phyloP scores from a whole-genome alignment of 176 grass and related monocot species.

The Tillandsia fasciculata region DNA sequence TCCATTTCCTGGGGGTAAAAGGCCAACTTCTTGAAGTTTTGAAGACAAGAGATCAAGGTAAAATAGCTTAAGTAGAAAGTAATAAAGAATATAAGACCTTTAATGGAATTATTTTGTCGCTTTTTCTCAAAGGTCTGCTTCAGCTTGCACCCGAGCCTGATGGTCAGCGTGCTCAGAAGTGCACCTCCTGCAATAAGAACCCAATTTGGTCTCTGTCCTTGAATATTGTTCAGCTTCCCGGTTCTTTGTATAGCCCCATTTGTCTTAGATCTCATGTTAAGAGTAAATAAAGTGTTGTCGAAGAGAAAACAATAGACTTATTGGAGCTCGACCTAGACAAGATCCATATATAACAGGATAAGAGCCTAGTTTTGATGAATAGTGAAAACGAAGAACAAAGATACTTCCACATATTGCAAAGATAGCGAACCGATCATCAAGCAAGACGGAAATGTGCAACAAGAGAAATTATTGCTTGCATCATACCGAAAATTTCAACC shows the following conservation, averaged over 20 bases:
- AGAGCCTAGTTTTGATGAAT: constrained; percentile 11
- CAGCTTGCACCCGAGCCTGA: constrained; percentile 78
- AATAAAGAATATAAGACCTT: constrained; percentile 33
- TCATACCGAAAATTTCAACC: too few species aligned
- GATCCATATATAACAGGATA: constrained; percentile 13
- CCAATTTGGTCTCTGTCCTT: constrained; percentile 83
- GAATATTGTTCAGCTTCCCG: constrained; percentile 36
- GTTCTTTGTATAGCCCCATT: constrained; percentile 52
- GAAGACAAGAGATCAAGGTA: constrained; percentile 1
- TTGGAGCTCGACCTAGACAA: constrained; percentile 25
- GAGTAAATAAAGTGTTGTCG: constrained; percentile 26
- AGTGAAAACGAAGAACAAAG: constrained; percentile 9
- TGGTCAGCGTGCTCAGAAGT: constrained; percentile 70
- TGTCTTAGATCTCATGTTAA: constrained; percentile 56
- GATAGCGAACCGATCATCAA: neutral
- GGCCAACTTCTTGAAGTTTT: constrained; percentile 6
- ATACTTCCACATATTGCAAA: neutral
- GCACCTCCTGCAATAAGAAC: constrained; percentile 69
- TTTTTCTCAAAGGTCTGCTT: constrained; percentile 63
- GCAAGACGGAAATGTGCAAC: neutral
- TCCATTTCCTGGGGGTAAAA: constrained; percentile 20
- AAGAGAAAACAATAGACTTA: constrained; percentile 4
- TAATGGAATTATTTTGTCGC: constrained; percentile 33
- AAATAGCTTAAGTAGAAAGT: neutral
- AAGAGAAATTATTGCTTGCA: neutral